Evolutionary conservation across 2,329 filamentous ascomycete genomes (phyloP), one percentile per base, ranked within the genome.

Genomic region (Ophiostoma populinum): DNA sequence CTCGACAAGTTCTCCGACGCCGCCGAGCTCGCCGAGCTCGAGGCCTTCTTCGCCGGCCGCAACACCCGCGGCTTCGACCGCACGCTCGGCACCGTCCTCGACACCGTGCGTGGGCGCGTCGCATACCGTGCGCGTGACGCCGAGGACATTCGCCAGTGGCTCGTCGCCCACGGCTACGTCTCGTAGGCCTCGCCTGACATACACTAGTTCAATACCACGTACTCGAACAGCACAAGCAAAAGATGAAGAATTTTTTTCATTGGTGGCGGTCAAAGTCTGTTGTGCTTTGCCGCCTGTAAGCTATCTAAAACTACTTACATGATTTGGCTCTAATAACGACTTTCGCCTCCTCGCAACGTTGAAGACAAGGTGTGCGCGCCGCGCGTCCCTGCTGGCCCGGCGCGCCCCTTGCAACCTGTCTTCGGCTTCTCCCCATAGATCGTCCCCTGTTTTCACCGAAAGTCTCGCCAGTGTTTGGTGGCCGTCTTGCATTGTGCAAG

Each of bases 51-150:
- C 63, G 65, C 70, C 47, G 68, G 70, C 48, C 92, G 87, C 63
- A 81, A 95, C 50, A 87, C 80, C 13, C 73, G 73, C 48, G 80
- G 75, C 32, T 95, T 86, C 55, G 80, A 92, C 53, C 75, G 90
- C 37, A 86, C 82, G 4, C 58, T 98, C 34, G 76, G 78, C 44
- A 82, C 92, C 44, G 77, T 87, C 42, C 75, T 76, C 52, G 90
- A 95, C 53, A 85, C 77, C 42, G 81, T 95, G 44, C 70, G 75
- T 27, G 82, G 80, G 9, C 77, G 86, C 48, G 83, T 83, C 5
- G 72, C 72, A 26, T 98, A 94, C 62, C 75, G 75, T 52, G 62
- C 74, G 54, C 69, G 90, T 37, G 90, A 95, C 53, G 65, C 72
- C 38, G 64, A 62, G 35, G 61, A 68, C 29, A 67, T 93, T 36